phyloP scores from a whole-genome alignment of 2,329 filamentous ascomycete genomes.

The Aspergillus uvarum region DNA sequence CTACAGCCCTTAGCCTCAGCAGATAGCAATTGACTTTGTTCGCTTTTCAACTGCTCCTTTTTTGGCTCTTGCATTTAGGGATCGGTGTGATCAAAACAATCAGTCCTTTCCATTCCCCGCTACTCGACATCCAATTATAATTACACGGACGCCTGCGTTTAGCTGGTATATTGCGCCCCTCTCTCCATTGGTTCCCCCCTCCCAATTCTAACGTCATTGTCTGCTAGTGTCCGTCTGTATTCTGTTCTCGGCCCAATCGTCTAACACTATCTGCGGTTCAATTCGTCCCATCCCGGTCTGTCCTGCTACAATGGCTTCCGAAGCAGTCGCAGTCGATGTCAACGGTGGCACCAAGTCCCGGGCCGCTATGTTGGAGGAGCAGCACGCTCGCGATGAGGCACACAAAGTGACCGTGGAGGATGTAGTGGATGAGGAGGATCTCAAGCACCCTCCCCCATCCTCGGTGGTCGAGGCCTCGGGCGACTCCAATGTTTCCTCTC shows the following conservation, averaged over 20 bases:
- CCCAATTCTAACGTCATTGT: background rate
- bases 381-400: constrained; percentile 52
- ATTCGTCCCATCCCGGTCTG: background rate
- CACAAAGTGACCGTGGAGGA: constrained; percentile 76
- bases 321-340: constrained; percentile 29
- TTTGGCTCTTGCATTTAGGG: background rate
- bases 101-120: background rate
- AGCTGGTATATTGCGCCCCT: background rate
- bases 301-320: constrained; percentile 33
- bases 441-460: constrained; percentile 57
- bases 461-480: constrained; percentile 37
- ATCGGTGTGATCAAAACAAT: background rate
- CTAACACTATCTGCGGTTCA: background rate
- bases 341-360: constrained; percentile 46
- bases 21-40: constrained; percentile 19
- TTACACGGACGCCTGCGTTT: background rate
- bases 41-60: background rate
- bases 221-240: background rate
- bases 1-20: constrained; percentile 16
- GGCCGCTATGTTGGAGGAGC: constrained; percentile 54
- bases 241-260: background rate
- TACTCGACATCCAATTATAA: constrained; percentile 1
- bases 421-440: constrained; percentile 73
- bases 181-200: background rate
- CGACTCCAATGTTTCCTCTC: constrained; percentile 26